Evolutionary conservation across 176 grass and related monocot species (phyloP), one percentile per base, ranked within the genome.

Genomic region (Pontederia crassipes): DNA sequence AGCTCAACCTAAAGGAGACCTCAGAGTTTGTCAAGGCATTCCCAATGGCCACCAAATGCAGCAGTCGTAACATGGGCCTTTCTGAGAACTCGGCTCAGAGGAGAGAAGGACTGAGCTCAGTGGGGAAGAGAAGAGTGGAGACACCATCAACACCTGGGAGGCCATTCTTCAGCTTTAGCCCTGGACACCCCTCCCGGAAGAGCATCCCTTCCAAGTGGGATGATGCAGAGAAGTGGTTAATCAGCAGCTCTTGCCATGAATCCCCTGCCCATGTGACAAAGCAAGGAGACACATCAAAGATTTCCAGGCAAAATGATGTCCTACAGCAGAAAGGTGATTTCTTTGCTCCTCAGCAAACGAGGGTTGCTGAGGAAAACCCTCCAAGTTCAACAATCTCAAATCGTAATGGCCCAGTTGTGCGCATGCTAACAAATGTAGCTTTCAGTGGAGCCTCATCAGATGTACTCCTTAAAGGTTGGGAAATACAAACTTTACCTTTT

Each of bases 191-290:
- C 73, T 0, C 58, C 72, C 26, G 85, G 49, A 69, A 81, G 79
- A 83, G 74, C 0, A 59, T 93, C 18, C 89, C 94, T 28, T 93
- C 94, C 50, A 98, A 98, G 80, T 98, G 94, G 94, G 94, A 98
- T 65, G 94, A 98, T 74, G 94, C 94, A 1, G 94, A 98, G 88
- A 98, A 91, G 71, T 98, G 94, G 94, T 59, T 93, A 52, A 71
- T 79, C 46, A 83, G 69, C 47, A 74, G 59, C 17, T 55, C 71
- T 45, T 64, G 49, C 71, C 27, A 64, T 64, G 71, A 64, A 47
- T 64, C 71, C 15, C 71, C 59, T 74, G 71, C 59, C 11, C 71
- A 64, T 64, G 47, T 27, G 28, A 47, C 9, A n/a, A 81, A 85
- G 29, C 75, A 87, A 18, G 70, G 84, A 1, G 78, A 82, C 27